Conservation (phyloP, 2,329 filamentous ascomycete genomes). For the Xylariaceae sp. region DNA sequence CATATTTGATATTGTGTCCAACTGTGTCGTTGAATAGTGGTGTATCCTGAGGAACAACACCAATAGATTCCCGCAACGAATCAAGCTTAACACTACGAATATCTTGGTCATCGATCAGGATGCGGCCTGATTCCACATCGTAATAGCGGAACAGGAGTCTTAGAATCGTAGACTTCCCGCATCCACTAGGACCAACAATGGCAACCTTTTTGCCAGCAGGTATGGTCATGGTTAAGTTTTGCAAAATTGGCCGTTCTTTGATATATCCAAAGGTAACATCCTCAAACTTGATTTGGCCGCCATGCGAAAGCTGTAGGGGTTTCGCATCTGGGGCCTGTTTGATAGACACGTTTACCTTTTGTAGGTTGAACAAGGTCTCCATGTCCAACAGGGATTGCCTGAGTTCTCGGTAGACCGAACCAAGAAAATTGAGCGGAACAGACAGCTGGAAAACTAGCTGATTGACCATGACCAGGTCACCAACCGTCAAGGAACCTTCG, state of each 20-base stretch:
- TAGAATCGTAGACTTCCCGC: slow-evolving; percentile 93
- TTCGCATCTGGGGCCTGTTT: slow-evolving; percentile 77
- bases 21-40: slow-evolving; percentile 97
- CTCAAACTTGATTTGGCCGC: slow-evolving; percentile 91
- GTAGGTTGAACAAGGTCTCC: slow-evolving; percentile 96
- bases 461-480: slow-evolving; percentile 98
- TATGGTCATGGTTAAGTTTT: slow-evolving; percentile 84
- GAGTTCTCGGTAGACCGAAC: slow-evolving; percentile 96
- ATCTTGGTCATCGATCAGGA: slow-evolving; percentile 92
- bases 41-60: slow-evolving; percentile 96
- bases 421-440: slow-evolving; percentile 94
- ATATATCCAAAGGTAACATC: slow-evolving; percentile 96
- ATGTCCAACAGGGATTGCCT: slow-evolving; percentile 95
- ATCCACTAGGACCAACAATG: slow-evolving; percentile 92
- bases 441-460: slow-evolving; percentile 98
- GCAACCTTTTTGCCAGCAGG: slow-evolving; percentile 96
- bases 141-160: slow-evolving; percentile 93
- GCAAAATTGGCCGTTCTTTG: slow-evolving; percentile 83
- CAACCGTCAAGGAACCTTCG: slow-evolving; percentile 80
- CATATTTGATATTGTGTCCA: slow-evolving; percentile 94
- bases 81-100: slow-evolving; percentile 82
- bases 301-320: slow-evolving; percentile 71
- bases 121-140: slow-evolving; percentile 82
- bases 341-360: slow-evolving; percentile 92
- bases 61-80: slow-evolving; percentile 82